Percentiles rank a stretch among this genome's conserved stretches.
Conservation (phyloP, 208 protist genomes). For the Crithidia brevicula region DNA sequence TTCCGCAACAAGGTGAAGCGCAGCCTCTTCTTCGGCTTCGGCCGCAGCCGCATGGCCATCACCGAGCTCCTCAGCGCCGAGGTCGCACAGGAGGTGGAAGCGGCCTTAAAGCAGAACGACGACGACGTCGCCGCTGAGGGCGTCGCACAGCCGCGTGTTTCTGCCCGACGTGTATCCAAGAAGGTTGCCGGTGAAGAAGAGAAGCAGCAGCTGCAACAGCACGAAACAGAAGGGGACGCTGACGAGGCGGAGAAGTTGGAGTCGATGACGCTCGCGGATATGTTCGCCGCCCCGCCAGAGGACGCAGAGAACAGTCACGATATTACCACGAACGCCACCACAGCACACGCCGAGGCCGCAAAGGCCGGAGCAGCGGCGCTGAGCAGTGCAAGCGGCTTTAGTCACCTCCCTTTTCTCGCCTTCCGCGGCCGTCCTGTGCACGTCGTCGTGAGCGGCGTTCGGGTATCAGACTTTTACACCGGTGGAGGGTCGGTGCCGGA, state of each 20-base stretch:
- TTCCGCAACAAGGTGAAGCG: constrained; percentile 56
- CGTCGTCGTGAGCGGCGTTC: constrained; percentile 57
- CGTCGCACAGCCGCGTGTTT: too few species aligned
- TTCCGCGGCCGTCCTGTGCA: constrained; percentile 45
- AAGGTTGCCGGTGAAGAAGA: too few species aligned
- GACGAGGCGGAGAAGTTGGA: constrained; percentile 6
- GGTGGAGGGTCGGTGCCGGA: constrained; percentile 60
- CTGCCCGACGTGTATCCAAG: too few species aligned
- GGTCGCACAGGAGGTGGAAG: constrained; percentile 28
- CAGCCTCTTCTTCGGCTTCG: constrained; percentile 69
- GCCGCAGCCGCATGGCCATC: constrained; percentile 61
- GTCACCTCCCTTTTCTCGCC: constrained; percentile 39
- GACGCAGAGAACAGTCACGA: too few species aligned
- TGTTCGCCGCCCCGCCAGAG: constrained; percentile 28
- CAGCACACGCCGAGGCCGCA: not conserved
- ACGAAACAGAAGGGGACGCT: not conserved
- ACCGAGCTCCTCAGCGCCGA: constrained; percentile 50
- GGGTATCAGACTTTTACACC: constrained; percentile 60
- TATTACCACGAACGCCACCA: too few species aligned
- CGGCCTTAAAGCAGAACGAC: constrained; percentile 21
- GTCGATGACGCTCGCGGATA: constrained; percentile 36
- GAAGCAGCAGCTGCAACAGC: not conserved
- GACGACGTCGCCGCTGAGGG: too few species aligned
- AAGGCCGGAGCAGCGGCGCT: not conserved
- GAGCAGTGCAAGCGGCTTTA: constrained; percentile 17